phyloP scores from a whole-genome alignment of 2,329 filamentous ascomycete genomes.

The Chaetomium olivaceum region DNA sequence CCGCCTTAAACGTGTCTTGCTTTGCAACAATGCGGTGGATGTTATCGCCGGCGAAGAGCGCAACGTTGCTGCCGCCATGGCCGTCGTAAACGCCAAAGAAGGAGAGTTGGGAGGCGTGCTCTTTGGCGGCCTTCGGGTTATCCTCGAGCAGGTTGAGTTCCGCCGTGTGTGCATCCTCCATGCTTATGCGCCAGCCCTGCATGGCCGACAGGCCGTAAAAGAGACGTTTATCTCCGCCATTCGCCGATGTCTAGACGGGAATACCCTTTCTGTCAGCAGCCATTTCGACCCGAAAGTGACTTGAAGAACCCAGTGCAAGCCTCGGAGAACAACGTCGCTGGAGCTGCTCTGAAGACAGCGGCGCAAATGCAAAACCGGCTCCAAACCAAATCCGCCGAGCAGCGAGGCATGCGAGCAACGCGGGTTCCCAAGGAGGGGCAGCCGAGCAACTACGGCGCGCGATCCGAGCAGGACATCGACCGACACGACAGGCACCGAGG shows the following conservation, averaged over 20 bases:
- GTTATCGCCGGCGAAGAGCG: slow-evolving; percentile 86
- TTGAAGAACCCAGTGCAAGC: not conserved
- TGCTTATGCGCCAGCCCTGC: slow-evolving; percentile 99
- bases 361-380: not conserved
- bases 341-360: not conserved
- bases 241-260: slow-evolving; percentile 71
- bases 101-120: slow-evolving; percentile 73
- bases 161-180: slow-evolving; percentile 94
- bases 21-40: slow-evolving; percentile 93
- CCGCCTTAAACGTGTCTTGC: slow-evolving; percentile 88
- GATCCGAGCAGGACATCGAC: not conserved
- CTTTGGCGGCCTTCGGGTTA: slow-evolving; percentile 57
- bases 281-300: not conserved
- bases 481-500: not conserved
- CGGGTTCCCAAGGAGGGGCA: slow-evolving; percentile 1
- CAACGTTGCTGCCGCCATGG: slow-evolving; percentile 95
- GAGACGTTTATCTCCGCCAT: slow-evolving; percentile 89
- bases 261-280: slow-evolving; percentile 34
- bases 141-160: slow-evolving; percentile 79
- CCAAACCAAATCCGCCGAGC: not conserved
- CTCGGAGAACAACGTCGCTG: not conserved
- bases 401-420: slow-evolving; percentile 18
- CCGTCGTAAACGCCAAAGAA: slow-evolving; percentile 99
- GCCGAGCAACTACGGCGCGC: slow-evolving; percentile 3
- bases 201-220: slow-evolving; percentile 95